Evolutionary conservation across 179 eudicot species (phyloP).

Genomic region (Corrigiola litoralis): DNA sequence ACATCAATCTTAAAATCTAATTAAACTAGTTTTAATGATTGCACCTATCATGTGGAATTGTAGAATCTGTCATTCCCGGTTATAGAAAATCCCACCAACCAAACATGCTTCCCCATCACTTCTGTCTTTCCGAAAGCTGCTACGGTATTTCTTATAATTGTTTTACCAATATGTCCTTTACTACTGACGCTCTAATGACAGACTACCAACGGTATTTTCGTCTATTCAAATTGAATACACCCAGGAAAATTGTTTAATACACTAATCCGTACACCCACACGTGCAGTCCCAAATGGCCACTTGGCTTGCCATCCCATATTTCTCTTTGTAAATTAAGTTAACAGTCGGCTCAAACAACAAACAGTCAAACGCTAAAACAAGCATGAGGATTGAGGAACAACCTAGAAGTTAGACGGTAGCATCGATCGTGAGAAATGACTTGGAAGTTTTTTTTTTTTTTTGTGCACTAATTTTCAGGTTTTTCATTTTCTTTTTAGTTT

Average conservation of each 20-base stretch:
- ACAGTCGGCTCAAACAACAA: too few relatives aligned
- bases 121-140: conserved; percentile 8
- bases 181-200: too few relatives aligned
- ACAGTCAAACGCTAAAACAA: too few relatives aligned
- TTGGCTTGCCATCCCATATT: too few relatives aligned
- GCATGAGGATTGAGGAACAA: too few relatives aligned
- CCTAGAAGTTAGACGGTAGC: too few relatives aligned
- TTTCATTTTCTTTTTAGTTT: too few relatives aligned
- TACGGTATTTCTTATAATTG: background rate
- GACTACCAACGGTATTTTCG: background rate
- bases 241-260: background rate
- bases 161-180: conserved; percentile 18
- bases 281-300: conserved; percentile 25
- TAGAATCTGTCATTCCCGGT: conserved; percentile 30
- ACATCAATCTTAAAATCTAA: conserved; percentile 19
- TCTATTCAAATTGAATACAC: background rate
- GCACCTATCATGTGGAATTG: conserved; percentile 26
- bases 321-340: too few relatives aligned
- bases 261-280: conserved; percentile 23
- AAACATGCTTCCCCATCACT: conserved; percentile 35
- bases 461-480: too few relatives aligned
- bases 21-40: conserved; percentile 21
- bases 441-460: too few relatives aligned
- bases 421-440: too few relatives aligned
- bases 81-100: conserved; percentile 36